phyloP scores from a whole-genome alignment of 2,329 filamentous ascomycete genomes.

The Penicillium sp. region DNA sequence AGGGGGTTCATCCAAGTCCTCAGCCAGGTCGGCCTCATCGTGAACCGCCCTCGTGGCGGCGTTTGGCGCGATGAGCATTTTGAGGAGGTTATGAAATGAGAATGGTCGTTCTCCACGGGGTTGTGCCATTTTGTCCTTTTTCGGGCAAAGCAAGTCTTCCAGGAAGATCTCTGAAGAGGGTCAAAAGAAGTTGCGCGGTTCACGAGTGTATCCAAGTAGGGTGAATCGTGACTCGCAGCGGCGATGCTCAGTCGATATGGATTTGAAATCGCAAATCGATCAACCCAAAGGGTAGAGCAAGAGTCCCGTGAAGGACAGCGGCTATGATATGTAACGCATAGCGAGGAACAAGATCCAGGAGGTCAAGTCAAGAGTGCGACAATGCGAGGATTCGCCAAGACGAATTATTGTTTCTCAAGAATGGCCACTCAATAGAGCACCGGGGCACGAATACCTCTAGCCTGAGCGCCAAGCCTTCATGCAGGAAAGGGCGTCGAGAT shows the following conservation, averaged over 20 bases:
- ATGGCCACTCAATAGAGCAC: constrained; percentile 22
- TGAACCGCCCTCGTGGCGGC: constrained; percentile 41
- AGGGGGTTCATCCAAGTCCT: constrained; percentile 87
- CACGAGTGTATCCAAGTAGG: constrained; percentile 21
- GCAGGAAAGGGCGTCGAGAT: constrained; percentile 6
- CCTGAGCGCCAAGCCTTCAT: constrained; percentile 20
- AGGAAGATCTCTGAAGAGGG: constrained; percentile 15
- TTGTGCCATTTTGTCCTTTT: constrained; percentile 39
- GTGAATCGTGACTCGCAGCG: neutral
- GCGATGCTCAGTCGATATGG: constrained; percentile 33
- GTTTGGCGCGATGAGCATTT: constrained; percentile 50
- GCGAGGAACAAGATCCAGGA: constrained; percentile 26
- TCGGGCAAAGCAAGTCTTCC: constrained; percentile 16
- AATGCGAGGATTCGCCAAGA: constrained; percentile 25
- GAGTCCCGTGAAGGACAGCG: constrained; percentile 44
- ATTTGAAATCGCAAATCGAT: constrained; percentile 36
- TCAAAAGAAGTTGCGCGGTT: constrained; percentile 21
- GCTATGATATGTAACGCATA: constrained; percentile 50
- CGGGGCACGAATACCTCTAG: constrained; percentile 25
- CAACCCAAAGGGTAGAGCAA: constrained; percentile 27
- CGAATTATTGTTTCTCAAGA: constrained; percentile 21
- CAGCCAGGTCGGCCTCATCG: constrained; percentile 65
- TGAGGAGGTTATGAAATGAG: constrained; percentile 47
- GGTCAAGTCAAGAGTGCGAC: constrained; percentile 14
- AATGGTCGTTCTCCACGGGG: constrained; percentile 39